Evolutionary conservation across 2,329 filamentous ascomycete genomes (phyloP).

Genomic region (Colletotrichum orbiculare): DNA sequence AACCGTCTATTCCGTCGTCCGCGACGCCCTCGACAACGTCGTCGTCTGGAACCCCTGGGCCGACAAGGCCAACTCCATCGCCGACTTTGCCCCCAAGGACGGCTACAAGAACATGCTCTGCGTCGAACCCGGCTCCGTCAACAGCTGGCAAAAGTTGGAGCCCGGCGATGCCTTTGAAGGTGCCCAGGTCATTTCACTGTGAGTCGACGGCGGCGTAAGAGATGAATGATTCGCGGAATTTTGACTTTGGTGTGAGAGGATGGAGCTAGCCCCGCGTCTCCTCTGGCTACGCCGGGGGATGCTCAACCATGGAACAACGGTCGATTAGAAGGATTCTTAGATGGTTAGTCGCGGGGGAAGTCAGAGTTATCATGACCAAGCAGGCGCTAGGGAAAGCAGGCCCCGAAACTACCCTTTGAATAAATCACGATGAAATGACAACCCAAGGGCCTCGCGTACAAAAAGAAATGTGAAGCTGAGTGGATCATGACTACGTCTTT

Average conservation of each 20-base stretch:
- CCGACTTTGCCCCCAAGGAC: slow-evolving; percentile 88
- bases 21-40: slow-evolving; percentile 87
- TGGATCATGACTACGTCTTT: slow-evolving; percentile 3
- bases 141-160: slow-evolving; percentile 85
- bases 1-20: slow-evolving; percentile 76
- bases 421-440: slow-evolving; percentile 30
- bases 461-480: not conserved
- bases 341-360: slow-evolving; percentile 3
- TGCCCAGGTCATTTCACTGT: slow-evolving; percentile 62
- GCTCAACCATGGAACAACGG: not conserved
- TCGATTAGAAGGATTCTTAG: slow-evolving; percentile 23
- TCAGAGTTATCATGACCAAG: slow-evolving; percentile 20
- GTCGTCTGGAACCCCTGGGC: slow-evolving; percentile 98
- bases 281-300: too few relatives aligned
- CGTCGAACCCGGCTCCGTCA: slow-evolving; percentile 88
- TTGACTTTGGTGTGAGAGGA: not conserved
- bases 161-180: slow-evolving; percentile 76
- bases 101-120: slow-evolving; percentile 96
- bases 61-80: slow-evolving; percentile 84
- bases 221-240: too few relatives aligned
- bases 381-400: slow-evolving; percentile 27
- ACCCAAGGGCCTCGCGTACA: not conserved
- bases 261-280: too few relatives aligned
- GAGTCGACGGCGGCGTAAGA: not conserved
- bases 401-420: slow-evolving; percentile 20